Percentiles rank a stretch among this genome's conserved stretches.
Conservation (phyloP, 192 early-diverging fungal genomes). For the Kickxella alabastrina region DNA sequence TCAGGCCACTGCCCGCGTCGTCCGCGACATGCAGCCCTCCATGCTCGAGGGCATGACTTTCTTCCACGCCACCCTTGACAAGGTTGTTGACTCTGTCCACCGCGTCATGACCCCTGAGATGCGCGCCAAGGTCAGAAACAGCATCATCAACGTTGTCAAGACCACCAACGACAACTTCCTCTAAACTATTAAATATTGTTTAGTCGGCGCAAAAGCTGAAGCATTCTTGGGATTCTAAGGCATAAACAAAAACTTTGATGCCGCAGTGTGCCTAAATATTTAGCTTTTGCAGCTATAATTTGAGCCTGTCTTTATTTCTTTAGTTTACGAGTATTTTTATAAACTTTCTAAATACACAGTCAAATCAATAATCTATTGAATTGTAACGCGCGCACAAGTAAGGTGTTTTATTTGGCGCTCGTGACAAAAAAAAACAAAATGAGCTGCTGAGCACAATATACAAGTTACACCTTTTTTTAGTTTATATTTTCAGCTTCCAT, state of each 20-base stretch:
- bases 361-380: no score
- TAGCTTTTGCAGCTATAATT: no score
- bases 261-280: no score
- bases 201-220: no score
- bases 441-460: no score
- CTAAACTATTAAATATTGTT: slow-evolving; percentile 9
- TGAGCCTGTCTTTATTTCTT: neutral
- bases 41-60: slow-evolving; percentile 31
- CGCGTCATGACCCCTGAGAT: slow-evolving; percentile 49
- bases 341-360: neutral
- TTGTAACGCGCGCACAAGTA: no score
- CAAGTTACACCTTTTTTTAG: no score
- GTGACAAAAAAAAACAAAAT: no score
- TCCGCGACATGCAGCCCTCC: slow-evolving; percentile 50
- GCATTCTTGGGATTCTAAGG: no score
- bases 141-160: slow-evolving; percentile 53
- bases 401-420: no score
- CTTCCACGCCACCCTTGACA: slow-evolving; percentile 39
- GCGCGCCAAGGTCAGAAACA: slow-evolving; percentile 53
- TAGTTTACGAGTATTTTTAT: neutral
- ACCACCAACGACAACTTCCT: slow-evolving; percentile 52
- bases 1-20: slow-evolving; percentile 49
- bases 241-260: no score
- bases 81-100: slow-evolving; percentile 40
- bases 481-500: no score